Percentiles rank a stretch among this genome's conserved stretches.
Evolutionary conservation across 179 eudicot species (phyloP).

Genomic region (Beta lomatogona): DNA sequence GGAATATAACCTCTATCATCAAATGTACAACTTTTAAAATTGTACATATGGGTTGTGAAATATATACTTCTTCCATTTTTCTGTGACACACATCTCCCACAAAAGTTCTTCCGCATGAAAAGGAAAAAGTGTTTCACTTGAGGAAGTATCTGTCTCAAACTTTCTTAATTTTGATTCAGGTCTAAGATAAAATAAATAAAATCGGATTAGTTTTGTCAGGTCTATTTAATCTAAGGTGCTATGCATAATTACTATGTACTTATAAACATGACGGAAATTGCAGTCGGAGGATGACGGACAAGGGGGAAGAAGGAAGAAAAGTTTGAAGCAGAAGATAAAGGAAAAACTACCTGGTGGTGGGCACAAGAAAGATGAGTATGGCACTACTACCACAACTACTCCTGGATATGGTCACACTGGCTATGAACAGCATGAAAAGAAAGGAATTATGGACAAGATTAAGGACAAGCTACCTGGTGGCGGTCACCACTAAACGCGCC

Average conservation of each 20-base stretch:
- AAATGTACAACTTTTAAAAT: too few species aligned
- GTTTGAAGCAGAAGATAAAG: constrained; percentile 45
- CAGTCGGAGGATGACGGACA: constrained; percentile 50
- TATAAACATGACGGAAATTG: background rate
- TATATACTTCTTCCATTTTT: too few species aligned
- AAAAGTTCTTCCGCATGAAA: too few species aligned
- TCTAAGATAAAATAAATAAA: too few species aligned
- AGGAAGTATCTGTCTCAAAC: too few species aligned
- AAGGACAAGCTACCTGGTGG: constrained; percentile 31
- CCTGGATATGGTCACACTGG: constrained; percentile 21
- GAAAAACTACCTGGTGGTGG: constrained; percentile 46
- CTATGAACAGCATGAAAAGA: constrained; percentile 33
- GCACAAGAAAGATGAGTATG: constrained; percentile 23
- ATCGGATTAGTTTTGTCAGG: too few species aligned
- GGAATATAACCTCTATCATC: too few species aligned
- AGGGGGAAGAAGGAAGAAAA: constrained; percentile 48
- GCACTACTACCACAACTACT: background rate
- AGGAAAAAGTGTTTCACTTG: too few species aligned
- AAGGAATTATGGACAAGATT: constrained; percentile 39
- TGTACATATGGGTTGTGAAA: too few species aligned
- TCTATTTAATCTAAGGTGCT: too few species aligned
- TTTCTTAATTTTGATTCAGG: too few species aligned
- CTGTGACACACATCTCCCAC: too few species aligned
- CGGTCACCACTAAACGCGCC: background rate
- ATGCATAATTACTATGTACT: background rate